A percentile compares a stretch with the other conserved stretches of the same genome.
Conservation (phyloP, 805 yeast species). For the Lipomyces chichibuensis region DNA sequence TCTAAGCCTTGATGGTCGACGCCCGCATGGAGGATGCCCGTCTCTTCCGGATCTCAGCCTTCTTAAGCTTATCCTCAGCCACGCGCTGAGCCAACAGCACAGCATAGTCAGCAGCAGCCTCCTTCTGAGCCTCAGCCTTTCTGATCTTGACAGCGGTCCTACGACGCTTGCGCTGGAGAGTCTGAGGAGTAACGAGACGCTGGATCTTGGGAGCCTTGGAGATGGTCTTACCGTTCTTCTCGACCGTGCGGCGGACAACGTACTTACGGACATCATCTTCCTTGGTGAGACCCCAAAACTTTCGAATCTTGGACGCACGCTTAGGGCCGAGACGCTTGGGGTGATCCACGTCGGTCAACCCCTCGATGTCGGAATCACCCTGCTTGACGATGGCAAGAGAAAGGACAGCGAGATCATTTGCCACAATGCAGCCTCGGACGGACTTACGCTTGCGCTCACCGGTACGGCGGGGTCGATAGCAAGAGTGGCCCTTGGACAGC, state of each 20-base stretch:
- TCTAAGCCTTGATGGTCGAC: slow-evolving; percentile 31
- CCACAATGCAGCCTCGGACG: slow-evolving; percentile 99
- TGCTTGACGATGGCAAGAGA: slow-evolving; percentile 93
- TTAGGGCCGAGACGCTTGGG: slow-evolving; percentile 99
- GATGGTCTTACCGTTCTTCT: slow-evolving; percentile 85
- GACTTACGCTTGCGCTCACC: slow-evolving; percentile 99
- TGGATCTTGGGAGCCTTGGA: slow-evolving; percentile 99
- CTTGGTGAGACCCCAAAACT: slow-evolving; percentile 97
- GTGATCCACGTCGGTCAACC: slow-evolving; percentile 89
- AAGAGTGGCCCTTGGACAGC: slow-evolving; percentile 90
- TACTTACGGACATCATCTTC: slow-evolving; percentile 89
- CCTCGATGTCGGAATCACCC: slow-evolving; percentile 95
- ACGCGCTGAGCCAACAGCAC: slow-evolving; percentile 97
- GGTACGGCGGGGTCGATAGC: slow-evolving; percentile 99
- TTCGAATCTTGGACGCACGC: slow-evolving; percentile 99
- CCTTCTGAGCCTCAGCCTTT: slow-evolving; percentile 99
- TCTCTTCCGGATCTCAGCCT: slow-evolving; percentile 98
- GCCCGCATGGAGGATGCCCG: slow-evolving; percentile 94
- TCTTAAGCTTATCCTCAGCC: slow-evolving; percentile 97
- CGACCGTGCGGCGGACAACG: slow-evolving; percentile 96
- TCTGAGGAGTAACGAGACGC: slow-evolving; percentile 98
- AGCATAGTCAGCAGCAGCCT: slow-evolving; percentile 99
- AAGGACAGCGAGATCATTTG: slow-evolving; percentile 93
- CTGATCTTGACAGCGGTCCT: slow-evolving; percentile 89
- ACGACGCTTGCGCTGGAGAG: slow-evolving; percentile 98